Percentiles rank a stretch among this genome's conserved stretches.
Conservation (phyloP, 108 stramenopile genomes). For the Skeletonema tropicum region DNA sequence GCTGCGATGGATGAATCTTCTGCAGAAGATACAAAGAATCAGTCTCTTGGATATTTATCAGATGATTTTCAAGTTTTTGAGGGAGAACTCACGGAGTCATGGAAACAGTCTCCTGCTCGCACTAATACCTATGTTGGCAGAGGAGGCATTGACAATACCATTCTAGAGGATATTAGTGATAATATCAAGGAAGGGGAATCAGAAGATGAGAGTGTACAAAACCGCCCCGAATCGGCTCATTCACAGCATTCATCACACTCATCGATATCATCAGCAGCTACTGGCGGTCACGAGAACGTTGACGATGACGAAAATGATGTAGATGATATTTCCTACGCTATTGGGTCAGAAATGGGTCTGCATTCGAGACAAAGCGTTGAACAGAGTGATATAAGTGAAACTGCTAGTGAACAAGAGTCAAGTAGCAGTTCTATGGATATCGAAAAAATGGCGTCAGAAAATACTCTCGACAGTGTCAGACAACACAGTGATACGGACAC, state of each 20-base stretch:
- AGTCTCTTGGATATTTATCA: neutral
- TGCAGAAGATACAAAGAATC: neutral
- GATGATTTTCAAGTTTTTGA: neutral
- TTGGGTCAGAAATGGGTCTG: neutral
- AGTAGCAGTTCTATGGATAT: neutral
- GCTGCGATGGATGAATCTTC: neutral
- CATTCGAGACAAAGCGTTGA: neutral
- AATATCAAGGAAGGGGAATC: neutral
- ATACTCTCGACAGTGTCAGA: neutral
- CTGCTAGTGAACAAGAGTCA: neutral
- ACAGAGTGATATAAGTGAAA: neutral
- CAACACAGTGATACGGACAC: neutral
- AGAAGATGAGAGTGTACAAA: neutral
- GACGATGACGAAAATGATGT: slow-evolving; percentile 1
- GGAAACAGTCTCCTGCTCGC: neutral
- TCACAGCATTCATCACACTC: neutral
- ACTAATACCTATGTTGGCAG: too few species aligned
- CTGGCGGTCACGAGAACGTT: neutral
- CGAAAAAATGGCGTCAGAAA: neutral
- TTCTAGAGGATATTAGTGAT: neutral
- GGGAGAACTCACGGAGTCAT: neutral
- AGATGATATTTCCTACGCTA: neutral
- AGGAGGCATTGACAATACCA: neutral
- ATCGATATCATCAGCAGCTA: neutral
- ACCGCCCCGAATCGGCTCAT: neutral